Evolutionary conservation across 352 stramenopile genomes (phyloP).

Genomic region (Pythium periplocum): DNA sequence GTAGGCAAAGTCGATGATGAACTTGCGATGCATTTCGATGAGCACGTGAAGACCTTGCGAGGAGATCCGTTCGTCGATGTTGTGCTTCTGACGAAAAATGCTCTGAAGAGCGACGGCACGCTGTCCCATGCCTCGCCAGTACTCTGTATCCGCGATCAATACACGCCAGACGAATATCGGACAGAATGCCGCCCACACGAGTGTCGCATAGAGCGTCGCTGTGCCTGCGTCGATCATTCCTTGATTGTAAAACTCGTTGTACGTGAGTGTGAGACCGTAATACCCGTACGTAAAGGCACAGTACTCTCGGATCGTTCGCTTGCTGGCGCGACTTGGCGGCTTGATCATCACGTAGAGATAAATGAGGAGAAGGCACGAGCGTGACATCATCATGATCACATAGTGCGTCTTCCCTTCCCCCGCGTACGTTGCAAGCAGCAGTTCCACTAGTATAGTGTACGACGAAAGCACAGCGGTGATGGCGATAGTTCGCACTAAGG

Average conservation of each 20-base stretch:
- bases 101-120: slow-evolving; percentile 19
- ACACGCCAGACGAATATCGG: slow-evolving; percentile 37
- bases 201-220: slow-evolving; percentile 18
- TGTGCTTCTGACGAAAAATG: slow-evolving; percentile 18
- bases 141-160: slow-evolving; percentile 25
- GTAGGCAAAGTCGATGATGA: slow-evolving; percentile 52
- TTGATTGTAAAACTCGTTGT: slow-evolving; percentile 14
- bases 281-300: slow-evolving; percentile 15
- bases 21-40: slow-evolving; percentile 38
- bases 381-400: slow-evolving; percentile 5
- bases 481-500: slow-evolving; percentile 27
- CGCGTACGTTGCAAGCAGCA: slow-evolving; percentile 15
- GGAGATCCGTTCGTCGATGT: slow-evolving; percentile 36
- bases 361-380: slow-evolving; percentile 13
- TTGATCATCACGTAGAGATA: slow-evolving; percentile 12
- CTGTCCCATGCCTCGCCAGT: slow-evolving; percentile 22
- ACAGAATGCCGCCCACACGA: slow-evolving; percentile 24
- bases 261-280: slow-evolving; percentile 9
- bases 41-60: slow-evolving; percentile 42
- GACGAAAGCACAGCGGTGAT: slow-evolving; percentile 27
- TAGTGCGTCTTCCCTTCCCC: slow-evolving; percentile 6
- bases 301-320: slow-evolving; percentile 11
- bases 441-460: slow-evolving; percentile 26
- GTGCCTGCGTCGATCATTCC: slow-evolving; percentile 10
- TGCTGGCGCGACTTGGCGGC: slow-evolving; percentile 11